phyloP scores from a whole-genome alignment of 495 filamentous ascomycete genomes.

The Aspergillus sparsus region DNA sequence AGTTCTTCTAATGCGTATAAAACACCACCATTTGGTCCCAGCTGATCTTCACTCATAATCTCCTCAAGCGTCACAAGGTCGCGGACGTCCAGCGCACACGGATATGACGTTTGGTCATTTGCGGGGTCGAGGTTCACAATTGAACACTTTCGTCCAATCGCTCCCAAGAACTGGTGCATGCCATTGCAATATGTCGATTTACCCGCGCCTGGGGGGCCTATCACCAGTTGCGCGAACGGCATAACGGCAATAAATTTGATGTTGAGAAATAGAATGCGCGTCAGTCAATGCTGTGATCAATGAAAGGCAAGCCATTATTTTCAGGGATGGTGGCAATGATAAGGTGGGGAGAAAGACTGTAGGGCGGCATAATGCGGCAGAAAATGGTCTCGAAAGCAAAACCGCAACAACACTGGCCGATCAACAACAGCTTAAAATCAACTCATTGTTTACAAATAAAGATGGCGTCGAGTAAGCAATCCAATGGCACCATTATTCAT shows the following conservation, averaged over 20 bases:
- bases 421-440: slow-evolving; percentile 23
- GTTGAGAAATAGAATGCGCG: too few relatives aligned
- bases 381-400: slow-evolving; percentile 34
- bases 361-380: slow-evolving; percentile 36
- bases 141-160: slow-evolving; percentile 91
- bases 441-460: slow-evolving; percentile 8
- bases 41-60: slow-evolving; percentile 86
- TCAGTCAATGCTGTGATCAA: too few relatives aligned
- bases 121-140: slow-evolving; percentile 96
- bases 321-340: slow-evolving; percentile 8
- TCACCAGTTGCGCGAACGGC: slow-evolving; percentile 76
- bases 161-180: slow-evolving; percentile 96
- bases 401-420: slow-evolving; percentile 33
- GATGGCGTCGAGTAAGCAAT: slow-evolving; percentile 45
- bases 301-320: too few relatives aligned
- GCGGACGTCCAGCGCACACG: slow-evolving; percentile 87
- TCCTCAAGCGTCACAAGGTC: slow-evolving; percentile 86
- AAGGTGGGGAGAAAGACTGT: slow-evolving; percentile 33
- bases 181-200: slow-evolving; percentile 99
- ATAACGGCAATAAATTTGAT: slow-evolving; percentile 31
- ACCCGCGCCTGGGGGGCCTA: slow-evolving; percentile 89
- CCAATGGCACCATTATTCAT: not conserved
- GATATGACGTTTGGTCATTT: slow-evolving; percentile 69
- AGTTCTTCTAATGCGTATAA: slow-evolving; percentile 94
- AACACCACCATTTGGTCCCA: slow-evolving; percentile 91